phyloP scores from a whole-genome alignment of 2,329 filamentous ascomycete genomes.

The Penicillium sp. region DNA sequence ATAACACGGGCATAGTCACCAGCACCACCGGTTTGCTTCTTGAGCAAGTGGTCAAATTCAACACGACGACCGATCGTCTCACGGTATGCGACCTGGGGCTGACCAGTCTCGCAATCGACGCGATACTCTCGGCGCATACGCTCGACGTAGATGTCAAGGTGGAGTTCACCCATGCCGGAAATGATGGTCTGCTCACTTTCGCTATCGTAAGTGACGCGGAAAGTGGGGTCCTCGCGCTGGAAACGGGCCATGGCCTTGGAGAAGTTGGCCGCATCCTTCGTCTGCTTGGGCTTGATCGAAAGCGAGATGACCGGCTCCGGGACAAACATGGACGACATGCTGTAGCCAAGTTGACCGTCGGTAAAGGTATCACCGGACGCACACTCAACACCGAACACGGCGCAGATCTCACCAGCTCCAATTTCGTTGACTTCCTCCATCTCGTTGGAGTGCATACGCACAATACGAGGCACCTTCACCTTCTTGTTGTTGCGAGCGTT shows the following conservation, averaged over 20 bases:
- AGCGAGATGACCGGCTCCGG: slow-evolving; percentile 97
- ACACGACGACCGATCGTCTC: slow-evolving; percentile 79
- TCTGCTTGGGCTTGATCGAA: slow-evolving; percentile 92
- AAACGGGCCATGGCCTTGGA: slow-evolving; percentile 98
- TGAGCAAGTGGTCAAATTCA: slow-evolving; percentile 87
- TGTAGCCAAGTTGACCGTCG: slow-evolving; percentile 84
- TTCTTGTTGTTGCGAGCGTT: slow-evolving; percentile 94
- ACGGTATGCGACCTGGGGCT: slow-evolving; percentile 93
- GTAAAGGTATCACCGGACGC: slow-evolving; percentile 98
- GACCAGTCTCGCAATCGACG: slow-evolving; percentile 90
- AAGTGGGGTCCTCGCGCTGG: slow-evolving; percentile 96
- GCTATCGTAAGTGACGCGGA: slow-evolving; percentile 84
- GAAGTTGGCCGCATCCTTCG: slow-evolving; percentile 87
- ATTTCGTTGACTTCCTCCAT: slow-evolving; percentile 96
- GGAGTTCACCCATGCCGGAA: slow-evolving; percentile 94
- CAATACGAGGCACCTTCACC: slow-evolving; percentile 92
- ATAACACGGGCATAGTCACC: slow-evolving; percentile 92
- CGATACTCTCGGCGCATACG: slow-evolving; percentile 95
- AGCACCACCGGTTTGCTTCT: slow-evolving; percentile 91
- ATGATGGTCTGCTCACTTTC: slow-evolving; percentile 97
- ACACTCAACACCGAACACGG: slow-evolving; percentile 96
- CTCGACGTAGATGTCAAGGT: slow-evolving; percentile 95
- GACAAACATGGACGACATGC: slow-evolving; percentile 95
- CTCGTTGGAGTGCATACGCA: slow-evolving; percentile 98
- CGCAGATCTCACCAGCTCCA: slow-evolving; percentile 94